Evolutionary conservation across 768 basidiomycete genomes (phyloP), one percentile per base, ranked within the genome.

Genomic region (Xerocomus spinulosus): DNA sequence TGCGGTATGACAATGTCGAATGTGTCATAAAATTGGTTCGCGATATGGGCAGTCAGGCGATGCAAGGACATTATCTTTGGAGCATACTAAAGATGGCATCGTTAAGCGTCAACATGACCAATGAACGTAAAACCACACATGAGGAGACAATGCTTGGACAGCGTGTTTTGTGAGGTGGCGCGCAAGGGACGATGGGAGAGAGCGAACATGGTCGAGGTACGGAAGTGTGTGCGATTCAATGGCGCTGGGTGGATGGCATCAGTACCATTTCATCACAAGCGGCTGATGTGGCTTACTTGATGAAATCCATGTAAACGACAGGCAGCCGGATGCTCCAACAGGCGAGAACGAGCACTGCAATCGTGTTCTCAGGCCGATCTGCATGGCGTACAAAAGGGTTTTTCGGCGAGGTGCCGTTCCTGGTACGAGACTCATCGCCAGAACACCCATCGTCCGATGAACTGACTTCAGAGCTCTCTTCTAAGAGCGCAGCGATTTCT

Each of bases 321-420:
- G 92, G 91, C 30, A 92, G 63, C 17, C 92, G 76, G 63, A 94
- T 59, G 18, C 78, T 82, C 89, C 89, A 92, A 54, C 85, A 87
- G 3, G 79, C 87, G 4, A 92, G 63, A 15, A 87, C 70, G 4
- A 95, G 71, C 34, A 92, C 74, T 3, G 83, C 80, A 25, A 96
- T 70, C 24, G 73, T 81, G 42, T 74, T 75, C 23, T 69, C 70
- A 2, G 77, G 73, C 9, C 60, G 62, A 47, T 75, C 73, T 39
- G 66, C 72, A 34, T 48, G 49, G 26, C 58, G 63, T 33, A 62
- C 53, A 25, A 57, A 61, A 3, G 52, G 28, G 21, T 52, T 56
- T 32, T 44, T 55, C 26, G 50, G 40, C 32, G 39, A 45, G 9
- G 13, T 42, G 23, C 42, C 44, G 35, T 50, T 50, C 46, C 46